Percentiles rank a stretch among this genome's conserved stretches.
phyloP scores from a whole-genome alignment of 768 basidiomycete genomes.

The Kwoniella sp. region DNA sequence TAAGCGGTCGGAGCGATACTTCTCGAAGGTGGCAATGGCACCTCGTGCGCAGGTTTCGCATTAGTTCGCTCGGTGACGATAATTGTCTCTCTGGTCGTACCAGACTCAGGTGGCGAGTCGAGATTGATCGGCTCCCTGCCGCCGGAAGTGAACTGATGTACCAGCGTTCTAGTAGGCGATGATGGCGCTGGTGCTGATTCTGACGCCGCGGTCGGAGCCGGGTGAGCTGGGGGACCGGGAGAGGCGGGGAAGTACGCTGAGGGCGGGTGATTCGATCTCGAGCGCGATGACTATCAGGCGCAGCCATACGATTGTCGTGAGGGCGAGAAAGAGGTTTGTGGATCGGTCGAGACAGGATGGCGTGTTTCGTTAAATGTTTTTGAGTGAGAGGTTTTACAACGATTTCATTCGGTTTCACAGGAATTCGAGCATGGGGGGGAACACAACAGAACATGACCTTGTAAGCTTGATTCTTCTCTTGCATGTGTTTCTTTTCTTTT shows the following conservation, averaged over 20 bases:
- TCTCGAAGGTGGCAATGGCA: conserved; percentile 17
- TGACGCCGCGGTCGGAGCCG: not conserved
- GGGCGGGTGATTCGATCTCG: conserved; percentile 22
- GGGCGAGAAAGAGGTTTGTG: no score
- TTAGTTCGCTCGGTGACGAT: conserved; percentile 25
- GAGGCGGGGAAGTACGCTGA: conserved; percentile 14
- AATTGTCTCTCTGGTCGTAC: conserved; percentile 28
- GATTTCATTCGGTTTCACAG: no score
- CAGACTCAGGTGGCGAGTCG: conserved; percentile 19
- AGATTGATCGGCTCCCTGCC: conserved; percentile 11
- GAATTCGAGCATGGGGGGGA: conserved; percentile 7
- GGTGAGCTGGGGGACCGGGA: not conserved
- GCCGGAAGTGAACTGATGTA: not conserved
- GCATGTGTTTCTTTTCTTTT: not conserved
- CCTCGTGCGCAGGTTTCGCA: conserved; percentile 13
- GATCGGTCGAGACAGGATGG: not conserved
- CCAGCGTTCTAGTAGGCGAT: conserved; percentile 3
- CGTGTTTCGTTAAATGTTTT: conserved; percentile 3
- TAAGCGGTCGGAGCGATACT: conserved; percentile 19
- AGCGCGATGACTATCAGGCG: conserved; percentile 13
- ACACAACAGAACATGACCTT: conserved; percentile 8
- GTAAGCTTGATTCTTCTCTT: conserved; percentile 15
- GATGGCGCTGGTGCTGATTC: conserved; percentile 1
- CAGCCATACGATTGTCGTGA: no score
- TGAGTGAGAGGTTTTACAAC: not conserved